Conservation (phyloP, 2,329 filamentous ascomycete species). For the Alternaria consortialis region DNA sequence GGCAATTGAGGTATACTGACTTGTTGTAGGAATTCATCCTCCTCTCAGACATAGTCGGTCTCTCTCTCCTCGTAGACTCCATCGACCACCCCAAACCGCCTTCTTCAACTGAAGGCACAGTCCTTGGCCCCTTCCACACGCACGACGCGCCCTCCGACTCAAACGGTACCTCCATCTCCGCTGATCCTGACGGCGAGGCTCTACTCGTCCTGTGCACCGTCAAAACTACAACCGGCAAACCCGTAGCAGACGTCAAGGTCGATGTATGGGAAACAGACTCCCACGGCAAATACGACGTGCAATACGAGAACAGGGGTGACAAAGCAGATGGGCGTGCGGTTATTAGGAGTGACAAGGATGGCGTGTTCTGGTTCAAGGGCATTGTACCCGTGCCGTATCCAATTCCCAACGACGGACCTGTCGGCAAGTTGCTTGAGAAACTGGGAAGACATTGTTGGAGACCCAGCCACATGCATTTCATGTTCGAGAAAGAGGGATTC, state of each 20-base stretch:
- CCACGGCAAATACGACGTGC: conserved; percentile 83
- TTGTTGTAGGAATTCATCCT: conserved; percentile 75
- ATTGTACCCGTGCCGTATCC: conserved; percentile 87
- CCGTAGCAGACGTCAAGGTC: conserved; percentile 72
- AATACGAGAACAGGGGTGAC: conserved; percentile 68
- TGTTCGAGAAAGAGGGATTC: conserved; percentile 68
- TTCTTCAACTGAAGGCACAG: conserved; percentile 76
- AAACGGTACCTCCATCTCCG: conserved; percentile 70
- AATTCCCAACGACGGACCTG: conserved; percentile 80
- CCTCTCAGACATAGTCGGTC: conserved; percentile 79
- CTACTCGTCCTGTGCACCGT: conserved; percentile 78
- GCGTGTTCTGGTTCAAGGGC: conserved; percentile 83
- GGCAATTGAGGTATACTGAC: background rate
- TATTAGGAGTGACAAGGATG: conserved; percentile 73
- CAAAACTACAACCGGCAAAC: conserved; percentile 69
- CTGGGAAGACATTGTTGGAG: conserved; percentile 49
- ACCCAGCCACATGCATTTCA: conserved; percentile 58
- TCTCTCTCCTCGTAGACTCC: conserved; percentile 80
- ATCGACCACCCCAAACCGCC: conserved; percentile 85
- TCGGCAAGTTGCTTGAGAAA: conserved; percentile 58
- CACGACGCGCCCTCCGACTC: conserved; percentile 71
- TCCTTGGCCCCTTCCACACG: conserved; percentile 84
- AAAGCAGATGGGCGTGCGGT: conserved; percentile 77
- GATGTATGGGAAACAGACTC: conserved; percentile 89
- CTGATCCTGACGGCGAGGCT: conserved; percentile 73